Evolutionary conservation across 2,329 filamentous ascomycete genomes (phyloP), one percentile per base, ranked within the genome.

Genomic region (Fusarium circinatum): DNA sequence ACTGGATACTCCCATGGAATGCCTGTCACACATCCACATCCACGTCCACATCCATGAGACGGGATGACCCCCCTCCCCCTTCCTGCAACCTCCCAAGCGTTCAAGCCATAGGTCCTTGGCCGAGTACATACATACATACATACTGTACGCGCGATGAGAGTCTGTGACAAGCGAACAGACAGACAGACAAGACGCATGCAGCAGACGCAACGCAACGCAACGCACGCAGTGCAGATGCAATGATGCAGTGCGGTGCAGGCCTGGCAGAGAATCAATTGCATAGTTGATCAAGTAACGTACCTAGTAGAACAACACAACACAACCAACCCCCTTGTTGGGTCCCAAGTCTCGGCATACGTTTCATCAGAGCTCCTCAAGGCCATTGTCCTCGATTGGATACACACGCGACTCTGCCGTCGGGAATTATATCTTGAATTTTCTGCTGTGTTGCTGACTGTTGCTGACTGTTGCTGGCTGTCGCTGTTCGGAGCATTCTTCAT

Each of bases 51-150:
- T 68, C 65, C 65, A 49, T 60, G 64, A 72, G 71, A 74, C 68
- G 71, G 71, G 72, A 74, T 69, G 68, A 72, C 66, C 72, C 71
- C 61, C 62, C 51, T 30, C 32, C 34, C 34, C 57, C 68, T 60
- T 74, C 68, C 71, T 74, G 71, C 64, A 71, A 74, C 71, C 71
- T 74, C 70, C 66, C 66, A 73, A 62, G 41, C 55, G 55, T 69
- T 34, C 56, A 61, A 69, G 56, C 44, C 59, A 61, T 65, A 52
- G 54, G 56, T 38, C 59, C 45, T 60, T 73, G 63, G 47, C 67
- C 52, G 55, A 68, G 68, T 52, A 51, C 58, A 39, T 45, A 26
- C 41, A 42, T 24, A n/a, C 22, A 12, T 61, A 74, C 55, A 64
- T 34, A 34, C 32, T 15, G 39, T 74, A 47, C 58, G 26, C 42